These are phyloP conservation scores for Ceratobasidium sp. DNA, from an alignment of 1,284 basidiomycete species.

Conservation along the genomic window DNA sequence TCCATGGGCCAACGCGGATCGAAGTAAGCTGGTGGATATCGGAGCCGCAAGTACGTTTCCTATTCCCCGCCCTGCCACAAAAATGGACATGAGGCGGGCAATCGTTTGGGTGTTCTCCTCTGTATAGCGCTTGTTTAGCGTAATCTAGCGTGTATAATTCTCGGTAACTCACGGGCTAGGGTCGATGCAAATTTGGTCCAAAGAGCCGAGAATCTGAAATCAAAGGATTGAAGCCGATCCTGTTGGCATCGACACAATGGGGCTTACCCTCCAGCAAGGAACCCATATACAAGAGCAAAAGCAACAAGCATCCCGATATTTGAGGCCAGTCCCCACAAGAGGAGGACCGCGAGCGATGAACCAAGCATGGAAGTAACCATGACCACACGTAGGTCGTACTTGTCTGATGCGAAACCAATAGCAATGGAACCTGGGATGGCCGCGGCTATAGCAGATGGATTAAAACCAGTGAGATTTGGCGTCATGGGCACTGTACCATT, in stretches of 20 bases:
- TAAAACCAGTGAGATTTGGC: not conserved
- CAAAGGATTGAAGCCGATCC: not conserved
- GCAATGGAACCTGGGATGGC: constrained; percentile 42
- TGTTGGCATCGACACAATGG: not conserved
- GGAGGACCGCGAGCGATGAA: constrained; percentile 41
- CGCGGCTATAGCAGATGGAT: constrained; percentile 20
- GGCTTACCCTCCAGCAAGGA: constrained; percentile 43
- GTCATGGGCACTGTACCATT: constrained; percentile 37
- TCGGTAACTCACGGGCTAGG: constrained; percentile 39
- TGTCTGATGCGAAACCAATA: constrained; percentile 43
- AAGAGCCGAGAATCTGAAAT: constrained; percentile 41
- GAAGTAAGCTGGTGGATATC: constrained; percentile 28
- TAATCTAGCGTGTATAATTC: too few species aligned
- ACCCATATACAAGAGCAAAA: constrained; percentile 43
- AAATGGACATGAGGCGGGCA: constrained; percentile 42
- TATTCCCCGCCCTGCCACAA: constrained; percentile 39
- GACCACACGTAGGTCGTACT: constrained; percentile 41
- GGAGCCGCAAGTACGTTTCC: constrained; percentile 38
- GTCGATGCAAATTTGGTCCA: constrained; percentile 44
- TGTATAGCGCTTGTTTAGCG: constrained; percentile 2
- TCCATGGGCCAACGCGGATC: constrained; percentile 13
- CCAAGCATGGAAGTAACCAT: constrained; percentile 42
- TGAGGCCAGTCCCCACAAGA: constrained; percentile 44
- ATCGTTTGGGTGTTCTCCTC: constrained; percentile 43
- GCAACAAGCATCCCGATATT: constrained; percentile 33